Conservation (phyloP, 1,139 yeast genomes). For the Protomyces macrosporus region DNA sequence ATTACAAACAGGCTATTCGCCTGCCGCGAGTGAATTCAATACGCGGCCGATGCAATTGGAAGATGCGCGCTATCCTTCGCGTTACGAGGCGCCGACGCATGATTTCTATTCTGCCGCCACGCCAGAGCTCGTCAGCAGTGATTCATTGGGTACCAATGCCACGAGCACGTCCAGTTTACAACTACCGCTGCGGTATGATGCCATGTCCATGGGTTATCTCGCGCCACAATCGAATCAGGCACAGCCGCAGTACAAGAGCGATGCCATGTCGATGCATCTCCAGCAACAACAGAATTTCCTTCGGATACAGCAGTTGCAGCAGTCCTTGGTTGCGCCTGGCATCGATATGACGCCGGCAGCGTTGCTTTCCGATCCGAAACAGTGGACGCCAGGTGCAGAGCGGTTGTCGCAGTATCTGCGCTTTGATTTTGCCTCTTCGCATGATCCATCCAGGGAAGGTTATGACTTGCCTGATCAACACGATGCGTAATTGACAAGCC, state of each 20-base stretch:
- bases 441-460: neutral
- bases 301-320: neutral
- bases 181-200: neutral
- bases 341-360: neutral
- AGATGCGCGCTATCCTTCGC: neutral
- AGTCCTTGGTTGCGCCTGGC: neutral
- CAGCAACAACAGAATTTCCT: neutral
- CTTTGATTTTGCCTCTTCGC: neutral
- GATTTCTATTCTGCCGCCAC: conserved; percentile 4
- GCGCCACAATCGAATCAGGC: neutral
- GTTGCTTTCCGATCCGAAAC: neutral
- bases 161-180: neutral
- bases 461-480: neutral
- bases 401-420: neutral
- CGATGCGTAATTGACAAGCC: neutral
- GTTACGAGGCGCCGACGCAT: neutral
- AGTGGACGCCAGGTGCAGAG: conserved; percentile 21
- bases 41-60: neutral
- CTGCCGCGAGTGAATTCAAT: neutral
- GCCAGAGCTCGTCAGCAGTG: conserved; percentile 21
- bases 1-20: neutral
- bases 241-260: neutral
- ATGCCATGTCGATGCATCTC: neutral
- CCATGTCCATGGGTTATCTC: neutral
- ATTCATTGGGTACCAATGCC: conserved; percentile 9